Evolutionary conservation across 202 grass and related monocot genomes (phyloP).

Genomic region (Tripidium arundinaceum): DNA sequence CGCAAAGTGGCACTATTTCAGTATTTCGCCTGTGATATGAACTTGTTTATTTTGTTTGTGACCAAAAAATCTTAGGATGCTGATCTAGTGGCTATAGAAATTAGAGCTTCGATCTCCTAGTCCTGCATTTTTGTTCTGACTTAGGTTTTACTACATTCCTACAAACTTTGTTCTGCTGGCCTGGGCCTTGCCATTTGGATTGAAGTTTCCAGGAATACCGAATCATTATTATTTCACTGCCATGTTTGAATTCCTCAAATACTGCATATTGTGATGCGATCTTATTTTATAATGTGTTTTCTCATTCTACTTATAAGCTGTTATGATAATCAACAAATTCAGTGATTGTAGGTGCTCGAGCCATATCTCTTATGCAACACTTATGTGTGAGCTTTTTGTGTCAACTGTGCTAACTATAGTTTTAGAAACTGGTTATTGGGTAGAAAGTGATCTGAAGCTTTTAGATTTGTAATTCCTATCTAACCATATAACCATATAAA

Average conservation of each 20-base stretch:
- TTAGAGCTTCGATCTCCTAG: background rate
- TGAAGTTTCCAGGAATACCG: too few species aligned
- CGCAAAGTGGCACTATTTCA: background rate
- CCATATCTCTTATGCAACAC: background rate
- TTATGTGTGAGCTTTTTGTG: background rate
- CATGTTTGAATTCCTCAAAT: background rate
- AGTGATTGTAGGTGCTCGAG: background rate
- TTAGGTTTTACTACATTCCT: background rate
- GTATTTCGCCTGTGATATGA: background rate
- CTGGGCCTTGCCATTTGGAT: too few species aligned
- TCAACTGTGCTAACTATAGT: too few species aligned
- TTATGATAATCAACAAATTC: background rate
- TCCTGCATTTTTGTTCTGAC: background rate
- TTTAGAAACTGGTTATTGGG: background rate
- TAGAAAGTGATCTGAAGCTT: constrained; percentile 1
- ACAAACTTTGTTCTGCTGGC: background rate
- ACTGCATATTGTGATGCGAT: background rate
- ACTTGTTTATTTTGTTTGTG: background rate
- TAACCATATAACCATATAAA: background rate
- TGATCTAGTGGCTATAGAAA: background rate
- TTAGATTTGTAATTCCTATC: background rate
- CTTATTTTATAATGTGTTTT: background rate
- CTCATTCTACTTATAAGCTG: background rate
- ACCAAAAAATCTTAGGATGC: background rate
- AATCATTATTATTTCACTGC: too few species aligned